Percentiles rank a stretch among this genome's conserved stretches.
Evolutionary conservation across 495 filamentous ascomycete genomes (phyloP).

Genomic region (Penicillium roqueforti): DNA sequence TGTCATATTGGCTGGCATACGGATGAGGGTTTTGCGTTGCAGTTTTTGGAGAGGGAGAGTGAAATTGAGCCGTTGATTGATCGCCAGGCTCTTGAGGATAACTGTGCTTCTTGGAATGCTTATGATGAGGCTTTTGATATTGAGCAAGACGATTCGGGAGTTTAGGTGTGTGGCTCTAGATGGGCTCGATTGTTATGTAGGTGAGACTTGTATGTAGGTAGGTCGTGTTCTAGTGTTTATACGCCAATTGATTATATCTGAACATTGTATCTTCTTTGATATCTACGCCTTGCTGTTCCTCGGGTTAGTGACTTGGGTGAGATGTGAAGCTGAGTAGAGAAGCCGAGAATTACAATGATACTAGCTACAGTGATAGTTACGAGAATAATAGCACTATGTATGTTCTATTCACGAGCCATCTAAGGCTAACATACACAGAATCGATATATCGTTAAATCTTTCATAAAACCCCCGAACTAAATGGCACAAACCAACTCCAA

Average conservation of each 20-base stretch:
- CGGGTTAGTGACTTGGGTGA: too few relatives aligned
- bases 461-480: constrained; percentile 13
- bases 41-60: constrained; percentile 40
- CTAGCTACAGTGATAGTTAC: not conserved
- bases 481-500: not conserved
- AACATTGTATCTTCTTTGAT: too few relatives aligned
- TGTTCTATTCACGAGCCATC: constrained; percentile 1
- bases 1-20: constrained; percentile 47
- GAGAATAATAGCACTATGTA: not conserved
- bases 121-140: constrained; percentile 6
- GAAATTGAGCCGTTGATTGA: constrained; percentile 35
- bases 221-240: too few relatives aligned
- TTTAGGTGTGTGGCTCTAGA: not conserved
- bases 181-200: not conserved
- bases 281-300: too few relatives aligned
- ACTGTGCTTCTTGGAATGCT: constrained; percentile 8
- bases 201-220: too few relatives aligned
- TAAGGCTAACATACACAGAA: not conserved
- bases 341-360: too few relatives aligned
- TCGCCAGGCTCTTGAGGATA: not conserved
- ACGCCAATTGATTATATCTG: too few relatives aligned
- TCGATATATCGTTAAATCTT: not conserved
- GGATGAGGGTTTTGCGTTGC: constrained; percentile 33
- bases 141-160: constrained; percentile 8
- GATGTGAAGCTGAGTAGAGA: too few relatives aligned